Evolutionary conservation across 768 basidiomycete genomes (phyloP).

Genomic region (Termitomyces sp.): DNA sequence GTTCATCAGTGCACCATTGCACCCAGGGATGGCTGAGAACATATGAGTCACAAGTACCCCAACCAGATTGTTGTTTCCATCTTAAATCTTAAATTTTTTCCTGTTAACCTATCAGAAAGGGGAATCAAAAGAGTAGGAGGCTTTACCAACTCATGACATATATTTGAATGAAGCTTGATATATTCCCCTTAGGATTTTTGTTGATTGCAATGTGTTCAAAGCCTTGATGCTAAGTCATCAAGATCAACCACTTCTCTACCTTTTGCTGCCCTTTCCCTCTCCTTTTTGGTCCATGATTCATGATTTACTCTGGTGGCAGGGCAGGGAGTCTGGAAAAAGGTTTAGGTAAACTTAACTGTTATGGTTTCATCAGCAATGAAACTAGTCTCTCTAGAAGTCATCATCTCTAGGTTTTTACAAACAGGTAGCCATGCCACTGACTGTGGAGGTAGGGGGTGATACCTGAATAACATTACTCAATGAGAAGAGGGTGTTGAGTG

Average conservation of each 20-base stretch:
- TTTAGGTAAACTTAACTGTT: not conserved
- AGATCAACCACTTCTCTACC: not conserved
- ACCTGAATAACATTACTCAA: not conserved
- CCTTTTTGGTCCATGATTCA: not conserved
- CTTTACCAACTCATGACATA: not conserved
- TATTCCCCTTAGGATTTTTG: not conserved
- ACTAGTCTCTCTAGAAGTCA: not conserved
- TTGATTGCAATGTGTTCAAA: not conserved
- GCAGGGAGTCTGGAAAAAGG: not conserved
- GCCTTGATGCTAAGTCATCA: not conserved
- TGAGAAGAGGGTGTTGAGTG: no score
- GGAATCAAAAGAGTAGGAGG: not conserved
- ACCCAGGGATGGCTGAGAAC: not conserved
- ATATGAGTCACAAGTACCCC: not conserved
- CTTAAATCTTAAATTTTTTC: not conserved
- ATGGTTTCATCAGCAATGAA: not conserved
- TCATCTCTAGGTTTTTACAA: not conserved
- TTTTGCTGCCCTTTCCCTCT: not conserved
- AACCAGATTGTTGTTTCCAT: not conserved
- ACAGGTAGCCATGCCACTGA: no score
- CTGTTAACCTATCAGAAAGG: not conserved
- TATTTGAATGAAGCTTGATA: not conserved
- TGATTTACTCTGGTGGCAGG: not conserved
- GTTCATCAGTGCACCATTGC: not conserved
- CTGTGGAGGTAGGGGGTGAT: not conserved